phyloP scores from a whole-genome alignment of 345 rosid genomes.

The Linum tenue region DNA sequence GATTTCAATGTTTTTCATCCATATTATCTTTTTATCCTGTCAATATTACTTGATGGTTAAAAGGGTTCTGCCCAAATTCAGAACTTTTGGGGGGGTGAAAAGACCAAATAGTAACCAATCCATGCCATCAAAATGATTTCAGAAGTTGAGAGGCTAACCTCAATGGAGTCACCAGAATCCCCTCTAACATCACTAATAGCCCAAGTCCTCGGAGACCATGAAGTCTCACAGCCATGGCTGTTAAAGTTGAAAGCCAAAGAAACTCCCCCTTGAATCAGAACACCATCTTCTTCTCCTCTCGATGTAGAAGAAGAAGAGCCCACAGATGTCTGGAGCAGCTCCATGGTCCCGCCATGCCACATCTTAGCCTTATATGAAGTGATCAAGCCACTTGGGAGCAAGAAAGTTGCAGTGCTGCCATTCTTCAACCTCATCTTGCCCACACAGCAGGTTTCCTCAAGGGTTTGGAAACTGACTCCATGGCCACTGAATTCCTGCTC shows the following conservation, averaged over 20 bases:
- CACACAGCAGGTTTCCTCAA: slow-evolving; percentile 47
- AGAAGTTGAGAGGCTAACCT: slow-evolving; percentile 23
- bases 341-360: slow-evolving; percentile 72
- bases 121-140: no score
- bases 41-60: no score
- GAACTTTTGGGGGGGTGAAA: no score
- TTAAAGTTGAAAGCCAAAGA: slow-evolving; percentile 39
- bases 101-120: no score
- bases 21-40: no score
- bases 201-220: slow-evolving; percentile 55
- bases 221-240: slow-evolving; percentile 22
- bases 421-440: slow-evolving; percentile 56
- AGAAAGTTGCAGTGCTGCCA: slow-evolving; percentile 55
- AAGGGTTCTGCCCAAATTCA: no score
- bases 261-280: slow-evolving; percentile 63
- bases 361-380: slow-evolving; percentile 68
- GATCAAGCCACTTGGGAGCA: slow-evolving; percentile 63
- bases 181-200: slow-evolving; percentile 44
- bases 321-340: slow-evolving; percentile 72
- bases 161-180: slow-evolving; percentile 37
- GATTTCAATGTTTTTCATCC: no score
- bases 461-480: slow-evolving; percentile 61
- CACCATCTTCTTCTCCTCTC: slow-evolving; percentile 24
- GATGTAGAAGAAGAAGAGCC: neutral
- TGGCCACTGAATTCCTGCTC: slow-evolving; percentile 63